phyloP scores from a whole-genome alignment of 441 rosid genomes.

The Aleurites moluccanus region DNA sequence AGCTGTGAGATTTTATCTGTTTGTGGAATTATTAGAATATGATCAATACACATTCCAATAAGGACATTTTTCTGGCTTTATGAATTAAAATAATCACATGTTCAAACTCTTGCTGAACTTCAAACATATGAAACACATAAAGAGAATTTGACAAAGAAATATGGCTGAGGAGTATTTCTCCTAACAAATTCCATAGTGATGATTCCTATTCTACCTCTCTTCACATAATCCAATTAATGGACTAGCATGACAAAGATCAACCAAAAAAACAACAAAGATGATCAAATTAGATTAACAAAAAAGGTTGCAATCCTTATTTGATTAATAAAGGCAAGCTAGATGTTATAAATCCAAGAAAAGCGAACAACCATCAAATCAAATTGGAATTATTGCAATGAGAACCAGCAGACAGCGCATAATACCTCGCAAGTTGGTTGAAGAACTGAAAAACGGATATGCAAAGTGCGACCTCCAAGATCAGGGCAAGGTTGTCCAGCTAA shows the following conservation, averaged over 20 bases:
- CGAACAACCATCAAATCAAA: neutral
- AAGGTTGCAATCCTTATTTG: neutral
- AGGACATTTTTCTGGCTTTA: neutral
- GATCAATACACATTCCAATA: neutral
- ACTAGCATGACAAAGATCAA: neutral
- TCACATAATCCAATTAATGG: neutral
- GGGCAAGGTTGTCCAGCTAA: constrained; percentile 57
- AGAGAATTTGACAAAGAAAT: neutral
- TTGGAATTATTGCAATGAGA: neutral
- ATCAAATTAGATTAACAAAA: neutral
- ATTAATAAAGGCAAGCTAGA: neutral
- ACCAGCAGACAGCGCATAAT: neutral
- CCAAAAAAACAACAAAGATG: neutral
- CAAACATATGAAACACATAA: neutral
- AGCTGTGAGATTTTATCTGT: neutral
- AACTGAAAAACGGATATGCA: constrained; percentile 75
- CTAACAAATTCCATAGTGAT: neutral
- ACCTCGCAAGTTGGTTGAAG: constrained; percentile 47
- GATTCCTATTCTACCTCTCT: neutral
- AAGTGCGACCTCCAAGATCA: constrained; percentile 58
- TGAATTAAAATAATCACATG: neutral
- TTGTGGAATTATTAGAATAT: neutral
- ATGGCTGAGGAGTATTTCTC: neutral
- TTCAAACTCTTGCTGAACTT: neutral
- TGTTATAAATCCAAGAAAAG: neutral